Conservation (phyloP, 2,329 filamentous ascomycete species). For the Trichoderma asperellum region DNA sequence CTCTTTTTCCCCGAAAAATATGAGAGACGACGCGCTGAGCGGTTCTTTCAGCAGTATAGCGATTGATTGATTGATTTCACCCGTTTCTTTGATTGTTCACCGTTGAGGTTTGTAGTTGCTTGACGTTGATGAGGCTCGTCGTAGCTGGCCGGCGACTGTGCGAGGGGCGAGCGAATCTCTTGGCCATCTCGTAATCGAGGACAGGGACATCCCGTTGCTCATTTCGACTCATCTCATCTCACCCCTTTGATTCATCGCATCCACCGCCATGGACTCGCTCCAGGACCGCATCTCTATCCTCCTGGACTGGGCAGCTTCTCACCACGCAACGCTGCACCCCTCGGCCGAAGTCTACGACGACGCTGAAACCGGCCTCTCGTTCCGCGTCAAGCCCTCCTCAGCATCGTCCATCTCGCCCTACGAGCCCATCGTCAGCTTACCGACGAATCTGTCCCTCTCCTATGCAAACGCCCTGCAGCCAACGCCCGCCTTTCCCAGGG, state of each 20-base stretch:
- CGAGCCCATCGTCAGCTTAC: constrained; percentile 56
- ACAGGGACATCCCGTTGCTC: neutral
- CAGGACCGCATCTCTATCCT: constrained; percentile 42
- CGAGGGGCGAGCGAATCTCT: neutral
- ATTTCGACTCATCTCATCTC: neutral
- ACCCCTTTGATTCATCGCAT: neutral
- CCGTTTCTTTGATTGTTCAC: neutral
- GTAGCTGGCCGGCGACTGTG: neutral
- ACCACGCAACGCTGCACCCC: constrained; percentile 55
- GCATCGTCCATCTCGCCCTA: constrained; percentile 38
- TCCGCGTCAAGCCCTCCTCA: constrained; percentile 51
- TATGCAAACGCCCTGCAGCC: constrained; percentile 57
- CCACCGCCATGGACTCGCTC: constrained; percentile 10
- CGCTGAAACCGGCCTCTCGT: constrained; percentile 55
- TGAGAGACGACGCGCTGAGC: neutral
- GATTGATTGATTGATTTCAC: neutral
- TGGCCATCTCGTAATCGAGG: neutral
- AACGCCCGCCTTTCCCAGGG: constrained; percentile 47
- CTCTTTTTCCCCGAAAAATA: neutral
- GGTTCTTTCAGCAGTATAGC: neutral
- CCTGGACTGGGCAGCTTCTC: constrained; percentile 52
- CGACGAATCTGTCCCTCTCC: constrained; percentile 59
- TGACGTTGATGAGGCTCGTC: neutral
- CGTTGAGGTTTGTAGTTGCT: neutral
- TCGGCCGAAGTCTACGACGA: constrained; percentile 58